These are phyloP conservation scores for Aquilaria agallochum DNA, from an alignment of 441 rosid species.

Conservation along the genomic window DNA sequence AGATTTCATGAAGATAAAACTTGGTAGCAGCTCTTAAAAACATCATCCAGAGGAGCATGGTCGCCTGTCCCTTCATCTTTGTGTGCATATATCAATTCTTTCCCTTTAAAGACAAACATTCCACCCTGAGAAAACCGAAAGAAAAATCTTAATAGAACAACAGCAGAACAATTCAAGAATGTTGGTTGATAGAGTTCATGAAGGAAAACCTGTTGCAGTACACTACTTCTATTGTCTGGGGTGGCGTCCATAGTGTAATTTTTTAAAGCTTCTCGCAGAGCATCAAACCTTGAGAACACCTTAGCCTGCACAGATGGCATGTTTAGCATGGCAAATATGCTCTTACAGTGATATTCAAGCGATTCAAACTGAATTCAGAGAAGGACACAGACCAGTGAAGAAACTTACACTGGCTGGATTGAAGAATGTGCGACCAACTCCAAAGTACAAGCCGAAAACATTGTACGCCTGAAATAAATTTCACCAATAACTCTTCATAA, in stretches of 20 bases:
- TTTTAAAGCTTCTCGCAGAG: conserved; percentile 49
- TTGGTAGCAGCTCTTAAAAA: conserved; percentile 55
- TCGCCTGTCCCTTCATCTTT: conserved; percentile 91
- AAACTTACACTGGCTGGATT: conserved; percentile 80
- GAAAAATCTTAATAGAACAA: neutral
- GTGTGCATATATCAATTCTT: conserved; percentile 66
- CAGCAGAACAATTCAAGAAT: neutral
- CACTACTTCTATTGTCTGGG: conserved; percentile 76
- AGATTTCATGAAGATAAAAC: conserved; percentile 43
- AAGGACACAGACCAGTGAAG: neutral
- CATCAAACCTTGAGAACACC: conserved; percentile 57
- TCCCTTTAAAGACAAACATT: conserved; percentile 88
- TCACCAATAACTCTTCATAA: neutral
- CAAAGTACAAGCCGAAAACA: conserved; percentile 78
- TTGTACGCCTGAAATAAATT: conserved; percentile 60
- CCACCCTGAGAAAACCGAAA: conserved; percentile 56
- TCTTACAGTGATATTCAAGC: neutral
- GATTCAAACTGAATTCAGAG: too few species aligned
- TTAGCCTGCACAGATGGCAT: conserved; percentile 38
- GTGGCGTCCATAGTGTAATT: conserved; percentile 81
- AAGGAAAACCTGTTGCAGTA: conserved; percentile 71
- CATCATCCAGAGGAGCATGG: conserved; percentile 76
- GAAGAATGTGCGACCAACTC: conserved; percentile 88
- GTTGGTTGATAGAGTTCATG: neutral
- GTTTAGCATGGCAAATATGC: neutral